Evolutionary conservation across 2,329 filamentous ascomycete species (phyloP), one percentile per base, ranked within the genome.

Genomic region (Lasiodiplodia sp.): DNA sequence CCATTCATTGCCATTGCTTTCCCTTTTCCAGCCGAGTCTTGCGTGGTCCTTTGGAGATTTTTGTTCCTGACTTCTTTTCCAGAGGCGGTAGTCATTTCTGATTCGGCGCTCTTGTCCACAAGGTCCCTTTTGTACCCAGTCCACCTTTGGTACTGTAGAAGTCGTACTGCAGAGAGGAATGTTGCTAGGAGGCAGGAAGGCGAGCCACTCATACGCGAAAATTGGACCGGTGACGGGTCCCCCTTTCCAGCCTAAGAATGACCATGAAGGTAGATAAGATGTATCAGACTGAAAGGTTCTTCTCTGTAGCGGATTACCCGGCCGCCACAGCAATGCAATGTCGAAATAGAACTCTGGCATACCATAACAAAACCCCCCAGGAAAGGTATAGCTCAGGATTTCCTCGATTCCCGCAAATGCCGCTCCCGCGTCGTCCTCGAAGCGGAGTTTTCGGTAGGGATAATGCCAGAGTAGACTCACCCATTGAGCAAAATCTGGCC

Each of bases 401-500:
- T 52, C 49, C 49, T 52, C 14, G 14, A 52, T 14, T 2, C 49
- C 49, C 0, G 49, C 49, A 25, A 52, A 52, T 25, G 21, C 49
- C 23, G 49, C 49, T 23, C 49, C 49, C 14, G 49, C 49, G 4
- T 52, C 49, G 1, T 10, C 21, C 12, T 52, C 49, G 49, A 52
- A 23, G 11, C 10, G 5, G 23, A 52, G 25, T 25, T 25, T 14
- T n/a, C 49, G 49, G 10, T 2, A 0, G 3, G 21, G 25, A 25
- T 52, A 52, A 0, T 1, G 1, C 4, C 8, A 1, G 8, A 52
- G 6, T 14, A 52, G 8, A 21, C 1, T 1, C 0, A n/a, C 21
- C 49, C 23, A 52, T 52, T 52, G 12, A 3, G 4, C n/a, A 10
- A 52, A 4, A n/a, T n/a, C n/a, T n/a, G n/a, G n/a, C n/a, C n/a